These are phyloP conservation scores for Diatrype stigma DNA, from an alignment of 2,329 filamentous ascomycete genomes.

Conservation along the genomic window DNA sequence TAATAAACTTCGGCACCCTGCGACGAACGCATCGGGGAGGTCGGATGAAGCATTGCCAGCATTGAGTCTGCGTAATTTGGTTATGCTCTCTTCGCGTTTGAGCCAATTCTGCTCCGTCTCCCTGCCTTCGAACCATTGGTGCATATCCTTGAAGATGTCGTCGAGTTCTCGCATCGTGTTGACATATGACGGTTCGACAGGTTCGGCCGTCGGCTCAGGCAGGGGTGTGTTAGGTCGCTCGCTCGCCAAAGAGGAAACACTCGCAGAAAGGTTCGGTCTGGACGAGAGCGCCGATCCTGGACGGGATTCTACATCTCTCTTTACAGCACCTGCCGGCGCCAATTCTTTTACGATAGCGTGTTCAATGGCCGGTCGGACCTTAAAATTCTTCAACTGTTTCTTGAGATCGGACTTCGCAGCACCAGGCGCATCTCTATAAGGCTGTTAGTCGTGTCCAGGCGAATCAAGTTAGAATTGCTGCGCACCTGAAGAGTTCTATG, in stretches of 20 bases:
- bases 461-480: not conserved
- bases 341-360: constrained; percentile 75
- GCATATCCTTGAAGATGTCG: constrained; percentile 79
- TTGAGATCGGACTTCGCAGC: constrained; percentile 85
- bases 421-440: constrained; percentile 65
- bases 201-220: constrained; percentile 61
- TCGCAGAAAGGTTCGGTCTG: constrained; percentile 42
- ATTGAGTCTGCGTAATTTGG: constrained; percentile 71
- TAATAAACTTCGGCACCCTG: constrained; percentile 66
- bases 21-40: constrained; percentile 66
- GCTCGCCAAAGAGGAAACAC: constrained; percentile 43
- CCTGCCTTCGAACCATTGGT: constrained; percentile 75
- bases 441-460: not conserved
- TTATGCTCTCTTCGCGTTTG: constrained; percentile 75
- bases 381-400: constrained; percentile 76
- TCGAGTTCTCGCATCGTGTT: constrained; percentile 86
- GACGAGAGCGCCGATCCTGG: constrained; percentile 35
- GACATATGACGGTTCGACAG: constrained; percentile 76
- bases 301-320: constrained; percentile 35
- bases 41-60: constrained; percentile 80
- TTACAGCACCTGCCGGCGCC: constrained; percentile 42
- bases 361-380: constrained; percentile 82
- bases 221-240: constrained; percentile 58
- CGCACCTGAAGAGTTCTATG: constrained; percentile 79
- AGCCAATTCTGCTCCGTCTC: constrained; percentile 92